These are phyloP conservation scores for Lodderomyces jiufengensis DNA, from an alignment of 1,139 yeast genomes.

Conservation along the genomic window DNA sequence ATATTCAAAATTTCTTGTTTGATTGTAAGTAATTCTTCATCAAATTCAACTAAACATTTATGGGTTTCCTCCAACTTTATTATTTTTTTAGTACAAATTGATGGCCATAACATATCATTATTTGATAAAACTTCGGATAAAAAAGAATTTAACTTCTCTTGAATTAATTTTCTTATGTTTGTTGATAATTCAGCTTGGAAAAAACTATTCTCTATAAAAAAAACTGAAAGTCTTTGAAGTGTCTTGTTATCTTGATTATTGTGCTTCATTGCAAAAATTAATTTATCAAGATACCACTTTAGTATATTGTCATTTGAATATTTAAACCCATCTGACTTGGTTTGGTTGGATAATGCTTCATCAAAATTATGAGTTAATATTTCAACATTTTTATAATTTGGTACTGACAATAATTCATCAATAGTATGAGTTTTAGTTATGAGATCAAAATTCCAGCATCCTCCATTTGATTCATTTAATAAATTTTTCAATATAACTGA, in stretches of 20 bases:
- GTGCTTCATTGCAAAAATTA: slow-evolving; percentile 54
- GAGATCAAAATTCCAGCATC: slow-evolving; percentile 72
- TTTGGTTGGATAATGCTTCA: slow-evolving; percentile 22
- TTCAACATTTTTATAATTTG: slow-evolving; percentile 9
- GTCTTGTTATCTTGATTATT: slow-evolving; percentile 35
- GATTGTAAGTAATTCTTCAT: slow-evolving; percentile 49
- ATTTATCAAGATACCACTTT: slow-evolving; percentile 67
- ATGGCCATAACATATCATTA: slow-evolving; percentile 58
- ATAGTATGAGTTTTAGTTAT: slow-evolving; percentile 71
- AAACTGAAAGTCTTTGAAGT: slow-evolving; percentile 46
- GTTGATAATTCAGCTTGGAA: slow-evolving; percentile 36
- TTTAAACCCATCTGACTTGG: slow-evolving; percentile 14
- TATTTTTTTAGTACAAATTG: slow-evolving; percentile 28
- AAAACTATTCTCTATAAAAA: slow-evolving; percentile 54
- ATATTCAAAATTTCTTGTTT: slow-evolving; percentile 50
- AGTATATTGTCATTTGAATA: slow-evolving; percentile 42
- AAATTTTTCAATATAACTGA: slow-evolving; percentile 48
- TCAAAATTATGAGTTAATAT: slow-evolving; percentile 17
- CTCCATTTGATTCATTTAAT: slow-evolving; percentile 49
- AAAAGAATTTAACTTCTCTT: slow-evolving; percentile 61
- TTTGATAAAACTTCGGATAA: slow-evolving; percentile 54
- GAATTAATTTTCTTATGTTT: slow-evolving; percentile 26
- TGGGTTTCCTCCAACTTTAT: slow-evolving; percentile 21
- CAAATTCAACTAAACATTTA: slow-evolving; percentile 42
- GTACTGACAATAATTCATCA: slow-evolving; percentile 44